phyloP scores from a whole-genome alignment of 2,329 filamentous ascomycete species.

The Trichoderma pleuroti region DNA sequence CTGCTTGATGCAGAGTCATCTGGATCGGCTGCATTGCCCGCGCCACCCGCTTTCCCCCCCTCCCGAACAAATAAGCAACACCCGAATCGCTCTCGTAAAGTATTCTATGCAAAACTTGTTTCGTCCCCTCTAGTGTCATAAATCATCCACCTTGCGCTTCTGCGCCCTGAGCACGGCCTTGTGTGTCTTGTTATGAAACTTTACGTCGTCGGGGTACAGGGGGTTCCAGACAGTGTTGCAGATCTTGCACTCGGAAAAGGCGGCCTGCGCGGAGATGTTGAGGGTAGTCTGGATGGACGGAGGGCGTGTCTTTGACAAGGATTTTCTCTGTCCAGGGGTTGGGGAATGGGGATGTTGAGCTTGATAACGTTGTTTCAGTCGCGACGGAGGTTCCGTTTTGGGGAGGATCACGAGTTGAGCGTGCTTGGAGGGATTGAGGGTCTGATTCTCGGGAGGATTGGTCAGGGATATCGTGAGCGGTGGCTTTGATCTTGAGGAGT shows the following conservation, averaged over 20 bases:
- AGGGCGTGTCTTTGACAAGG: conserved; percentile 1
- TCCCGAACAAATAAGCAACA: background rate
- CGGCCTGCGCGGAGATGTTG: conserved; percentile 41
- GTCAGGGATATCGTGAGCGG: background rate
- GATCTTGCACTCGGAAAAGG: conserved; percentile 42
- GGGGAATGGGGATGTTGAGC: background rate
- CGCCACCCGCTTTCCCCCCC: background rate
- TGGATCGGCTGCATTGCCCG: background rate
- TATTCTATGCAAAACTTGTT: background rate
- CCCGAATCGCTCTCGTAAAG: background rate
- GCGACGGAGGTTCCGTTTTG: background rate
- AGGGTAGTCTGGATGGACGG: conserved; percentile 41
- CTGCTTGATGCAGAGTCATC: background rate
- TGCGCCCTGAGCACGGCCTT: conserved; percentile 31
- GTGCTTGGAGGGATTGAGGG: background rate
- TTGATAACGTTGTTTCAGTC: background rate
- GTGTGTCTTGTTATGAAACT: conserved; percentile 41
- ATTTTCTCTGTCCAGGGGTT: background rate
- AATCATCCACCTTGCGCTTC: conserved; percentile 25
- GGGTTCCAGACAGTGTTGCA: conserved; percentile 46
- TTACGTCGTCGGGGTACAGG: conserved; percentile 42
- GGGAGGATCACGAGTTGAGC: background rate
- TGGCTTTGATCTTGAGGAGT: conserved; percentile 30
- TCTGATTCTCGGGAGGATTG: background rate
- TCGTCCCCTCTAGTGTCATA: background rate